Evolutionary conservation across 441 rosid species (phyloP).

Genomic region (Viola pubescens): DNA sequence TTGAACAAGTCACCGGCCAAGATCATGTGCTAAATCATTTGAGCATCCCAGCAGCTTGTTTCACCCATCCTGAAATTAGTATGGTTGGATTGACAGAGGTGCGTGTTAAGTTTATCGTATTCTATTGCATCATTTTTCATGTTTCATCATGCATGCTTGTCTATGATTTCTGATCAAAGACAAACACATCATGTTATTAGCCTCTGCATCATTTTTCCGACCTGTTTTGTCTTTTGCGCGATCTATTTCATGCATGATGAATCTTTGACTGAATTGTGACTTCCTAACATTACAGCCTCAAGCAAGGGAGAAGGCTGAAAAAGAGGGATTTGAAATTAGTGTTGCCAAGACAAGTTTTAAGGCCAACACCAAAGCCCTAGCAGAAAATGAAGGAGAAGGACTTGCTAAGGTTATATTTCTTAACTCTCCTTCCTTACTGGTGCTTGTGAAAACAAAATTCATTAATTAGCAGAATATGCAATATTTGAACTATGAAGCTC

Average conservation of each 20-base stretch:
- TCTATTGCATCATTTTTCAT: neutral
- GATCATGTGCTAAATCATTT: conserved; percentile 90
- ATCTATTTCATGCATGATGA: neutral
- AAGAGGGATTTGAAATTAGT: conserved; percentile 82
- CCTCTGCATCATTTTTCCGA: neutral
- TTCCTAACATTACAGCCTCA: conserved; percentile 55
- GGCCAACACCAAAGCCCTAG: conserved; percentile 95
- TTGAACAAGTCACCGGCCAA: conserved; percentile 85
- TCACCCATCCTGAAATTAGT: conserved; percentile 98
- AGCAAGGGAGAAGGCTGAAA: conserved; percentile 90
- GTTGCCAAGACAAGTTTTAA: conserved; percentile 90
- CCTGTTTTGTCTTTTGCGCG: neutral
- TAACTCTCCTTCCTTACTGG: conserved; percentile 4
- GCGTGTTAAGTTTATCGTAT: conserved; percentile 11
- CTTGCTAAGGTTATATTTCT: conserved; percentile 66
- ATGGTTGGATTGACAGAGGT: conserved; percentile 99
- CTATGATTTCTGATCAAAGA: neutral
- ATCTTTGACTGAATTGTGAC: conserved; percentile 12
- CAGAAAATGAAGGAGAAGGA: conserved; percentile 97
- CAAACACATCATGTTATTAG: neutral
- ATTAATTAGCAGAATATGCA: too few species aligned
- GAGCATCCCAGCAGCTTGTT: conserved; percentile 96
- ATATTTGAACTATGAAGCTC: too few species aligned
- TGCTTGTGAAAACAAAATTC: too few species aligned
- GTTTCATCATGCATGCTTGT: neutral